Percentiles rank a stretch among this genome's conserved stretches.
Evolutionary conservation across 78 protist species (phyloP).

Genomic region (Trichosphaerium sp.): DNA sequence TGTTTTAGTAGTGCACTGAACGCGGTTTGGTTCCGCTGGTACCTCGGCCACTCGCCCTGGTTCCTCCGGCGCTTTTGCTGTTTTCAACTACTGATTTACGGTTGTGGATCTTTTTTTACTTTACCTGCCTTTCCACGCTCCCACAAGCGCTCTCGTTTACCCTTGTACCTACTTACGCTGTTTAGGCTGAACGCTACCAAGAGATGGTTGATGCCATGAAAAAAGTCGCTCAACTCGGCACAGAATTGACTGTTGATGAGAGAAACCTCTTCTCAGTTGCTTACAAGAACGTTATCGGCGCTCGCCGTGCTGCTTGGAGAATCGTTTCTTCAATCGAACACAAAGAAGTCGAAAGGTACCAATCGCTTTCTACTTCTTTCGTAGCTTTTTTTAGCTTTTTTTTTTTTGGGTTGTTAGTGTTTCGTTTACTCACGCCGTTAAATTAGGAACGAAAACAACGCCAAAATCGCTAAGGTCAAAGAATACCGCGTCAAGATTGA

Average conservation of each 20-base stretch:
- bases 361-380: too few relatives aligned
- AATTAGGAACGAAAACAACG: constrained; percentile 6
- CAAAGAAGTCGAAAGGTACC: constrained; percentile 21
- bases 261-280: constrained; percentile 82
- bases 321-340: constrained; percentile 48
- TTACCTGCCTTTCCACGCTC: not conserved
- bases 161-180: too few relatives aligned
- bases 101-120: not conserved
- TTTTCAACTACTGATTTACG: too few relatives aligned
- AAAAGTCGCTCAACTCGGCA: constrained; percentile 32
- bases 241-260: constrained; percentile 68
- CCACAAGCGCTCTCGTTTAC: not conserved
- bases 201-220: constrained; percentile 67
- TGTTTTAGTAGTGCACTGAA: not conserved
- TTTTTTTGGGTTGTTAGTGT: too few relatives aligned
- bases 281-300: constrained; percentile 77
- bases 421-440: too few relatives aligned
- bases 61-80: not conserved
- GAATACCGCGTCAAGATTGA: constrained; percentile 39
- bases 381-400: too few relatives aligned
- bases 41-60: not conserved
- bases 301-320: constrained; percentile 79
- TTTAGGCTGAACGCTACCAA: not conserved
- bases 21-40: not conserved
- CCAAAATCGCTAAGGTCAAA: constrained; percentile 5